Base-by-base conservation (phyloP, 306 rosid genomes). In the Elaeagnus macrophylla region DNA sequence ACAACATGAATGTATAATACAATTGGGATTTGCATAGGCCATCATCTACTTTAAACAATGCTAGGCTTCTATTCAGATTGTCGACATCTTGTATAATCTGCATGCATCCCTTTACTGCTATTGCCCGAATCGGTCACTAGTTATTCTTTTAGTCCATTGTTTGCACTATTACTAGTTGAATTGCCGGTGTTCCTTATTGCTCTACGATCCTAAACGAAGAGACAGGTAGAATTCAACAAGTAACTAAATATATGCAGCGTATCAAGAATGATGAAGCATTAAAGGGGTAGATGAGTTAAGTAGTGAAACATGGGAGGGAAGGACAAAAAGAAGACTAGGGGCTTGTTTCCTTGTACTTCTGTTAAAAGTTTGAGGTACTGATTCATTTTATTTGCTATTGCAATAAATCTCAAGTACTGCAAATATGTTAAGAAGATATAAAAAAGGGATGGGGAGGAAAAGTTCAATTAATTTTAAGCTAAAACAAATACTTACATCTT, bases 401-500 rank as follows among this genome's bases (percentile, higher is more conserved):
- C 51, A 63, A 53, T 13, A 9, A 42, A 17, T 41, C 16, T 46
- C 38, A 17, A 42, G 17, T 15, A 36, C 60, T 19, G 13, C 12
- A 43, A 12, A 51, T 37, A 43, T 43, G 17, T 14, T 6, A 37
- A 14, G 38, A 9, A 47, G 51, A 70, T 18, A 40, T 25, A 41
- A 2, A 58, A 39, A 32, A 51, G 39, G 49, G 49, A 17, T 3
- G 46, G 10, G 9, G 46, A 41, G 49, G 49, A 60, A 38, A 60
- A 61, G 32, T 42, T 47, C 18, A 38, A 42, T 60, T 49, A 64
- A 41, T 63, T 71, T 53, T 56, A 35, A 64, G 51, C 18, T 49
- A 53, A 70, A 62, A n/a, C 17, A 49, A 63, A 53, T 47, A 51
- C 79, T 13, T 84, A 89, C 97, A 73, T 79, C 85, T 78, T 75